Conservation (phyloP, 2,329 filamentous ascomycete genomes). For the Fusarium protoensiforme region DNA sequence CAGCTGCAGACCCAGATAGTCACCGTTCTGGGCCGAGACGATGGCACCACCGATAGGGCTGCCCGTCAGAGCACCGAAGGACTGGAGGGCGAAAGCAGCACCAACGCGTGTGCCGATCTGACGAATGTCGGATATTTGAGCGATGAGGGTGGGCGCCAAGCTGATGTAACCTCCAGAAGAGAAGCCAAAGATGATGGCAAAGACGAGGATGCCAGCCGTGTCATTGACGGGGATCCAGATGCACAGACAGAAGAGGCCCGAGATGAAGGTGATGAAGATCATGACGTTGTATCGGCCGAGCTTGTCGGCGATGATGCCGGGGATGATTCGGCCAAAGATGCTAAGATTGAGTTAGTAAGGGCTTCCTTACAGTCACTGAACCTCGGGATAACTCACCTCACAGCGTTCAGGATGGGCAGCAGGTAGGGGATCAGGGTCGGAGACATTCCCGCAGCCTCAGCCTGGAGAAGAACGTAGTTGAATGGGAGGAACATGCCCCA, state of each 20-base stretch:
- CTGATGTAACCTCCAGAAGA: slow-evolving; percentile 74
- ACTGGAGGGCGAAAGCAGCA: slow-evolving; percentile 69
- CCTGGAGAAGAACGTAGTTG: slow-evolving; percentile 63
- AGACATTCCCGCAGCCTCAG: slow-evolving; percentile 56
- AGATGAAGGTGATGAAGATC: slow-evolving; percentile 63
- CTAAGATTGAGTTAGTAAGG: slow-evolving; percentile 42
- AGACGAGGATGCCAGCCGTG: slow-evolving; percentile 70
- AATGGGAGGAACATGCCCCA: slow-evolving; percentile 66
- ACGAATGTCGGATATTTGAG: slow-evolving; percentile 76
- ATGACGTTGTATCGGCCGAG: slow-evolving; percentile 59
- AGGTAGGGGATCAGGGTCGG: slow-evolving; percentile 57
- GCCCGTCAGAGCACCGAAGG: slow-evolving; percentile 73
- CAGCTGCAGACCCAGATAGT: slow-evolving; percentile 70
- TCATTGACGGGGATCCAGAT: slow-evolving; percentile 62
- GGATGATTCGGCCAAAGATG: slow-evolving; percentile 63
- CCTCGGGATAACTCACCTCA: slow-evolving; percentile 50
- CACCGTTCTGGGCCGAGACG: slow-evolving; percentile 61
- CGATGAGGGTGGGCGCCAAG: slow-evolving; percentile 71
- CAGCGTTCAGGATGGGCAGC: slow-evolving; percentile 67
- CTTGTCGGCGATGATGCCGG: slow-evolving; percentile 60
- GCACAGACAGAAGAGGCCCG: slow-evolving; percentile 56
- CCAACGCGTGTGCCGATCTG: slow-evolving; percentile 78
- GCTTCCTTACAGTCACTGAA: neutral
- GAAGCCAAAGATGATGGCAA: slow-evolving; percentile 76
- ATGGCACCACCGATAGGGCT: slow-evolving; percentile 75